Conservation (phyloP, 495 filamentous ascomycete genomes). For the Usnea hakonensis region DNA sequence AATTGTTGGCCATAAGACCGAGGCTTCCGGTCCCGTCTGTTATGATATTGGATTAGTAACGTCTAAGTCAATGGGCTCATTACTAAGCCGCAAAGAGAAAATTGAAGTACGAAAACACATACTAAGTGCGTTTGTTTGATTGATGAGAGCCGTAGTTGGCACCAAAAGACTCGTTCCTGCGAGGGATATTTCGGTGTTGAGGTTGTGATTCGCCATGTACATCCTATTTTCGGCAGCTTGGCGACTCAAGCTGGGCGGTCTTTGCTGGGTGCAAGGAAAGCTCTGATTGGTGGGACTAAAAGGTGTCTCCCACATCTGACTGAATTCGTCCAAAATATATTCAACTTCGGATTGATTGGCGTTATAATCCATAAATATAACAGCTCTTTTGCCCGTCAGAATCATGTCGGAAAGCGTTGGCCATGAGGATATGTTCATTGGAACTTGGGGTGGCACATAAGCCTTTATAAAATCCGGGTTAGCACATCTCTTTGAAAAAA, state of each 20-base stretch:
- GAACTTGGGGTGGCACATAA: slow-evolving; percentile 61
- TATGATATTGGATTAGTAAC: too few species aligned
- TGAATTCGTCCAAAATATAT: slow-evolving; percentile 58
- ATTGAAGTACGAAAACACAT: too few species aligned
- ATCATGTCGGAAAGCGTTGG: slow-evolving; percentile 79
- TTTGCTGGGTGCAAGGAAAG: slow-evolving; percentile 54
- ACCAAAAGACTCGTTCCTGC: slow-evolving; percentile 57
- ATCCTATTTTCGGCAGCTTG: slow-evolving; percentile 52
- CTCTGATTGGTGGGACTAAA: slow-evolving; percentile 51
- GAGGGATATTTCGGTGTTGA: slow-evolving; percentile 65
- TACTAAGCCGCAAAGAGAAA: too few species aligned
- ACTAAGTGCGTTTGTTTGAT: slow-evolving; percentile 61
- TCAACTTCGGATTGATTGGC: slow-evolving; percentile 71
- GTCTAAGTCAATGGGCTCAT: too few species aligned
- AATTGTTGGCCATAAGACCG: slow-evolving; percentile 59
- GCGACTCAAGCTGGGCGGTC: slow-evolving; percentile 50
- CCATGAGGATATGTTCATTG: slow-evolving; percentile 71
- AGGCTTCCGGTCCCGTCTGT: slow-evolving; percentile 62
- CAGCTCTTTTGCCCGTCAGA: slow-evolving; percentile 50
- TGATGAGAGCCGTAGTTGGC: slow-evolving; percentile 60
- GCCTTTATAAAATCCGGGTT: too few species aligned
- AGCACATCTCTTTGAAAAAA: too few species aligned
- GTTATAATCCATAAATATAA: slow-evolving; percentile 74
- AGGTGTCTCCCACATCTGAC: slow-evolving; percentile 60
- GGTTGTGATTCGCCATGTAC: slow-evolving; percentile 90